These are phyloP conservation scores for Sporothrix pseudoabietina DNA, from an alignment of 2,329 filamentous ascomycete species.

Conservation along the genomic window DNA sequence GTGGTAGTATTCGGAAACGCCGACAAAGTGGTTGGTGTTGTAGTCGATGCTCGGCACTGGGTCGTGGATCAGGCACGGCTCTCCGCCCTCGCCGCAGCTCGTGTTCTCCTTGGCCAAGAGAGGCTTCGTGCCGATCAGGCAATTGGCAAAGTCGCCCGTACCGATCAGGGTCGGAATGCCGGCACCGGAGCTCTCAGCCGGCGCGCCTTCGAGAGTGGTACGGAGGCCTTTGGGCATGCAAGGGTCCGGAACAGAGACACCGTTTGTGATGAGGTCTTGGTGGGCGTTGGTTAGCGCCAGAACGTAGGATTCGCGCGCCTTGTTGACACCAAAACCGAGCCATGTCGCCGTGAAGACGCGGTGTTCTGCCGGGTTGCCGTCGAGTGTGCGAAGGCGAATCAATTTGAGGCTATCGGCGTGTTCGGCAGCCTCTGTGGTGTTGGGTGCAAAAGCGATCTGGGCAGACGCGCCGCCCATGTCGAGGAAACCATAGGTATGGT, in stretches of 20 bases:
- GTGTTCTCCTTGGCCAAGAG: constrained; percentile 80
- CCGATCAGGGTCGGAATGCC: constrained; percentile 66
- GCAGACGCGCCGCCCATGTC: constrained; percentile 98
- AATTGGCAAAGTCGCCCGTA: constrained; percentile 85
- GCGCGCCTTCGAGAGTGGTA: constrained; percentile 70
- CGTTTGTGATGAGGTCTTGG: constrained; percentile 47
- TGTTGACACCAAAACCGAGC: constrained; percentile 95
- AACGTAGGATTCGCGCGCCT: constrained; percentile 85
- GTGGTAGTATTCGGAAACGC: constrained; percentile 98
- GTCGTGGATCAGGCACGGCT: constrained; percentile 86
- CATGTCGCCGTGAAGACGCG: constrained; percentile 94
- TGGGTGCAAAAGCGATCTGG: constrained; percentile 96
- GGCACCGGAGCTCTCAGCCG: constrained; percentile 34
- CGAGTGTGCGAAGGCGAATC: constrained; percentile 78
- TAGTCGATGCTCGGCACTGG: constrained; percentile 97
- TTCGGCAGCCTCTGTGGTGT: constrained; percentile 83
- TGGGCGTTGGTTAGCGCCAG: constrained; percentile 70
- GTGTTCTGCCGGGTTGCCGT: constrained; percentile 77
- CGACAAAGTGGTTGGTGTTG: constrained; percentile 94
- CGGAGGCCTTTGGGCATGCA: constrained; percentile 80
- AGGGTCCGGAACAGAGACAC: constrained; percentile 79
- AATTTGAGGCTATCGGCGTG: constrained; percentile 89
- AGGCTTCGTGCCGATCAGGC: constrained; percentile 77
- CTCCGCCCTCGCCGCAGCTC: constrained; percentile 66
- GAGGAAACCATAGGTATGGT: constrained; percentile 94